Percentiles rank a stretch among this genome's conserved stretches.
Evolutionary conservation across 129 eudicot species (phyloP).

Genomic region (Ambrosia trifida): DNA sequence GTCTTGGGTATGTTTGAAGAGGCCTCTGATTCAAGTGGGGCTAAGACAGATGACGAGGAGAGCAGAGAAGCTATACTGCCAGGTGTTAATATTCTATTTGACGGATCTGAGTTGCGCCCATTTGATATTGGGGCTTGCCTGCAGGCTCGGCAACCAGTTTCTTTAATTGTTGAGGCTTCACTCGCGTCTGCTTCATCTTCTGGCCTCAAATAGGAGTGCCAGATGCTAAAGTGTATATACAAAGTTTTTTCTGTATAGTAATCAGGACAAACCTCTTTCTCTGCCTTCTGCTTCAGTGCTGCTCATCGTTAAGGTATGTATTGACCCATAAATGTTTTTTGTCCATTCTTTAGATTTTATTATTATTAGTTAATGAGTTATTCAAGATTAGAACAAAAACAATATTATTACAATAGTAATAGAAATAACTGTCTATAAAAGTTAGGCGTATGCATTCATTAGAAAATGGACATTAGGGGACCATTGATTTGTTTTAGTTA

Average conservation of each 20-base stretch:
- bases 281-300: conserved; percentile 23
- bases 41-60: conserved; percentile 71
- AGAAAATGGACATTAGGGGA: background rate
- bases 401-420: background rate
- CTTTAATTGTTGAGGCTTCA: conserved; percentile 87
- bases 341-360: background rate
- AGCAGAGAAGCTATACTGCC: conserved; percentile 82
- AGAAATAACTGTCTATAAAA: background rate
- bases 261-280: conserved; percentile 22
- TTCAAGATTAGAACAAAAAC: conserved; percentile 5
- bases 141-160: conserved; percentile 96
- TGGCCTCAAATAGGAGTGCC: conserved; percentile 48
- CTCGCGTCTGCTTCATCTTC: conserved; percentile 66
- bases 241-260: conserved; percentile 22
- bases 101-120: conserved; percentile 87
- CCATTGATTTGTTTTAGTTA: background rate
- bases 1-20: conserved; percentile 71
- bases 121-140: conserved; percentile 96
- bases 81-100: conserved; percentile 88
- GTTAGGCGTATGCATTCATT: background rate
- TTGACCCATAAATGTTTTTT: background rate
- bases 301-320: conserved; percentile 35
- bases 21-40: conserved; percentile 38
- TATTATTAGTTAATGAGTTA: background rate
- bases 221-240: conserved; percentile 29